Base-by-base conservation (phyloP, 495 filamentous ascomycete genomes). In the Talaromyces thailandensis region DNA sequence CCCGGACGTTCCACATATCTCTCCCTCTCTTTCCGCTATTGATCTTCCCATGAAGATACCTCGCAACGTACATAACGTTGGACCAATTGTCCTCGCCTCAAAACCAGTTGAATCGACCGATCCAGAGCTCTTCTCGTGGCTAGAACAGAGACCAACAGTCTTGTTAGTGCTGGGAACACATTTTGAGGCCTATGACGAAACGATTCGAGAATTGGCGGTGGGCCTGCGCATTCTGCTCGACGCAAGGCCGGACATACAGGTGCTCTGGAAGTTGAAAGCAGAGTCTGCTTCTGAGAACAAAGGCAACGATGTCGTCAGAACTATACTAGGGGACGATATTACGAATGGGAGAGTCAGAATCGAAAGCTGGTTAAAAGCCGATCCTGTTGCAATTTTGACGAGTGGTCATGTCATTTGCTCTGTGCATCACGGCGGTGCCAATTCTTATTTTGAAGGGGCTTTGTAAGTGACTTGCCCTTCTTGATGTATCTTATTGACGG, bases 341-440 rank as follows among this genome's bases (percentile, higher is more conserved):
- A 62, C 71, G 11, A 57, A 40, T 26, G 75, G 68, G 4, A 64
- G 72, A 2, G 69, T 79, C 0, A 68, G 67, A 16, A 72, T 81
- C 29, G 58, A 67, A 14, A 53, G 73, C 25, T 84, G 81, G 81
- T 71, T 82, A 14, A 58, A 76, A 28, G 73, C 76, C 1, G 77
- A 82, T 43, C 79, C 79, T 12, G 70, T 78, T 43, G 69, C 79
- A 0, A 65, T 83, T 52, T 65, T 84, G 12, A 65, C 78, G 60
- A 77, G 69, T 0, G 79, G 79, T 0, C 65, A 76, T 31, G 73
- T 83, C n/a, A 66, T 78, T 23, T 73, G 72, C 21, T 78, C 73
- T 28, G 79, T 83, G 4, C 79, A 82, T 59, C 81, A 84, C 63
- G 81, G 81, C 4, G 81, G 81, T 24, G 73, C 79, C 0, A 81